These are phyloP conservation scores for Yarrowia sp. DNA, from an alignment of 805 yeast genomes.

Conservation along the genomic window DNA sequence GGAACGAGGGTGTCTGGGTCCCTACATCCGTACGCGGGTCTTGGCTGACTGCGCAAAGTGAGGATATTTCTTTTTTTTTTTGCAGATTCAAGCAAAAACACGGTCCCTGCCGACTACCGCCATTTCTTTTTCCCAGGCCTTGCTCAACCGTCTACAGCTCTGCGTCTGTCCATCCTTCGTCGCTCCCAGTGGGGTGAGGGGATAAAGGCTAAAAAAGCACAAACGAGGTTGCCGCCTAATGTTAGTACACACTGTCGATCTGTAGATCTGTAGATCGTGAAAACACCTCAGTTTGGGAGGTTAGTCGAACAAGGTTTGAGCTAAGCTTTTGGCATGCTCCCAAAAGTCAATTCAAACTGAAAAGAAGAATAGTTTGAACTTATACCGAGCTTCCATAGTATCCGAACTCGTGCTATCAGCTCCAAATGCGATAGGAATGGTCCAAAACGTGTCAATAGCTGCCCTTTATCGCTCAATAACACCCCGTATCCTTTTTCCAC, in stretches of 20 bases:
- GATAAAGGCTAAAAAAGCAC: neutral
- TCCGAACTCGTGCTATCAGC: too few species aligned
- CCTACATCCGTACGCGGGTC: too few species aligned
- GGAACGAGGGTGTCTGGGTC: neutral
- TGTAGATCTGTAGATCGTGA: conserved; percentile 26
- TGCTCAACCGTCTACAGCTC: neutral
- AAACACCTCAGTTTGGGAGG: conserved; percentile 34
- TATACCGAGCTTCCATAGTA: too few species aligned
- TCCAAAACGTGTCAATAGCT: too few species aligned
- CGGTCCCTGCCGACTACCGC: conserved; percentile 6
- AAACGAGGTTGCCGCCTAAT: neutral
- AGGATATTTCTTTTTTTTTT: conserved; percentile 1
- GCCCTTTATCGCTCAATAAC: too few species aligned
- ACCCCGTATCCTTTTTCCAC: too few species aligned
- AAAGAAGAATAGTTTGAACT: too few species aligned
- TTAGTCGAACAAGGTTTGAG: neutral
- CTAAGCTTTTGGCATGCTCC: neutral
- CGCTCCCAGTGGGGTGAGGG: neutral
- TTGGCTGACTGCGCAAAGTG: neutral
- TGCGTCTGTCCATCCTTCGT: neutral
- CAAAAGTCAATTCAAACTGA: neutral
- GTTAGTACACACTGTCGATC: conserved; percentile 1
- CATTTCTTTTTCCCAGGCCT: neutral
- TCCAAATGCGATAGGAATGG: too few species aligned
- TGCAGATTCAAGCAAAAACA: neutral